A percentile compares a stretch with the other conserved stretches of the same genome.
These are phyloP conservation scores for Parietichytrium sp. DNA, from an alignment of 108 stramenopile genomes.

Conservation along the genomic window DNA sequence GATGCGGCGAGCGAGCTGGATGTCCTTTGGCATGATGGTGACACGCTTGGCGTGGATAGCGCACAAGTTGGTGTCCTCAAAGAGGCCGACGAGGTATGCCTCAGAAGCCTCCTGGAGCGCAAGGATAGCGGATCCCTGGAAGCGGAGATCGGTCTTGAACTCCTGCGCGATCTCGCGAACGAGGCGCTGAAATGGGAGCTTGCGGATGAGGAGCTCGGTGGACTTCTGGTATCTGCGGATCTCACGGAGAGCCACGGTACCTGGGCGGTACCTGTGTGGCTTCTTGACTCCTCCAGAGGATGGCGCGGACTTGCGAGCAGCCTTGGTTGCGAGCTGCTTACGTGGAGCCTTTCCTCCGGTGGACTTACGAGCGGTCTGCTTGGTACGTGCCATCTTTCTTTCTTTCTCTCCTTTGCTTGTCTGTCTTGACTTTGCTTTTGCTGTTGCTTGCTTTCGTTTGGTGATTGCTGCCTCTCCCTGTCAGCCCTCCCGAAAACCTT, in stretches of 20 bases:
- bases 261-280: slow-evolving; percentile 76
- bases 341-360: slow-evolving; percentile 96
- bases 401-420: too few relatives aligned
- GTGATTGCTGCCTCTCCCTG: too few relatives aligned
- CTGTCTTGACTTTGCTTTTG: too few relatives aligned
- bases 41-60: slow-evolving; percentile 92
- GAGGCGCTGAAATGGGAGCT: slow-evolving; percentile 88
- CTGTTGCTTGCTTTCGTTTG: too few relatives aligned
- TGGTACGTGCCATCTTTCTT: slow-evolving; percentile 87
- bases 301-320: slow-evolving; percentile 58
- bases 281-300: slow-evolving; percentile 84
- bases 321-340: slow-evolving; percentile 88
- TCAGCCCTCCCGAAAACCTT: too few relatives aligned
- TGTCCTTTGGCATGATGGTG: slow-evolving; percentile 94
- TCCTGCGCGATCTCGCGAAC: slow-evolving; percentile 43
- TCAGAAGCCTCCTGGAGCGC: slow-evolving; percentile 94
- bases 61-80: slow-evolving; percentile 89
- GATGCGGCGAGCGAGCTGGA: slow-evolving; percentile 85
- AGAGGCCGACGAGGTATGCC: slow-evolving; percentile 80
- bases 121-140: slow-evolving; percentile 87
- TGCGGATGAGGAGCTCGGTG: slow-evolving; percentile 83
- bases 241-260: slow-evolving; percentile 81
- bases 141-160: slow-evolving; percentile 67
- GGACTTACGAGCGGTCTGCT: slow-evolving; percentile 95
- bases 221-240: slow-evolving; percentile 84